Evolutionary conservation across 352 stramenopile species (phyloP), one percentile per base, ranked within the genome.

Genomic region (Pythium chondricola): DNA sequence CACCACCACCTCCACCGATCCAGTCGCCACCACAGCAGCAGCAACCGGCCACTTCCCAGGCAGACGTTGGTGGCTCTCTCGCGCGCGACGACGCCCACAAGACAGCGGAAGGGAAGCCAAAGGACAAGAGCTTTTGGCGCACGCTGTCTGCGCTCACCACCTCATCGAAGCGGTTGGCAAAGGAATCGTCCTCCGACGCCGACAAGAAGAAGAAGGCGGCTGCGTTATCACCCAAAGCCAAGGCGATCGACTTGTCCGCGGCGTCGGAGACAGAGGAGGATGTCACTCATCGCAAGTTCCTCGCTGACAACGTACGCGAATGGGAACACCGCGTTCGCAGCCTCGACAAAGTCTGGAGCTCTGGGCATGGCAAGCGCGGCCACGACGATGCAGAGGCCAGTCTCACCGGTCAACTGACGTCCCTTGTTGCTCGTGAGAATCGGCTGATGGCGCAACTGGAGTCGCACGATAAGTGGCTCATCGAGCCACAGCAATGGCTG

Each of bases 401-500:
- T 52, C 1, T 49, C 38, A n/a, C 1, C 35, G 17, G 18, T 14
- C 48, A 57, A 25, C n/a, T 63, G 8, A 29, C 42, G 1, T n/a
- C 27, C 24, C 24, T 63, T 0, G 10, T 57, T n/a, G 10, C 27
- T 6, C 21, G 41, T 0, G 55, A 63, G 8, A 10, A 17, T 7
- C 24, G 22, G 6, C 29, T 24, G 5, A 29, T 63, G 20, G 32
- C 25, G 4, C 14, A 20, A 1, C 36, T 63, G 2, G 48, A 58
- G 9, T 10, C 17, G 1, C 33, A 38, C 16, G n/a, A 40, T 2
- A 4, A 37, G 27, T 58, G 47, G 47, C 48, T 42, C 16, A 17
- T 63, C 2, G 42, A 43, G 13, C 55, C 55, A n/a, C 55, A 37
- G 18, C 21, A 40, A 6, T 63, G 55, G 55, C 38, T 63, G 25